A percentile compares a stretch with the other conserved stretches of the same genome.
These are phyloP conservation scores for Begonia loranthoides DNA, from an alignment of 306 rosid genomes.

Conservation along the genomic window DNA sequence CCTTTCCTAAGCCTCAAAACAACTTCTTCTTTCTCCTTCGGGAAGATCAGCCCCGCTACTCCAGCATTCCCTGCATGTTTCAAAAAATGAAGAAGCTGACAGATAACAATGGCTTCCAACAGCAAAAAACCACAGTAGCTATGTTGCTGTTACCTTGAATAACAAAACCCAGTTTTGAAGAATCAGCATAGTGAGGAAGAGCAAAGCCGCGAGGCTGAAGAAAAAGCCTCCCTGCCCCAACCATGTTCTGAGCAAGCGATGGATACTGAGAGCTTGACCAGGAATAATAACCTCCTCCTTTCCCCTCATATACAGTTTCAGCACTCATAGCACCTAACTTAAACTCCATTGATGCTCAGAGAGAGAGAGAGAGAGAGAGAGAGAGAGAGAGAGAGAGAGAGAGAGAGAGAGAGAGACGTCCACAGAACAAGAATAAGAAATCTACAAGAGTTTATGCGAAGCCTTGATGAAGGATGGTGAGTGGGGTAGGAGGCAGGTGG, in stretches of 20 bases:
- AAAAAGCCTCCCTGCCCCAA: slow-evolving; percentile 36
- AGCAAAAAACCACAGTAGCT: no score
- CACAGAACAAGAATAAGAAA: no score
- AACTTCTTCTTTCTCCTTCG: slow-evolving; percentile 16
- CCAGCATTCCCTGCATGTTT: slow-evolving; percentile 15
- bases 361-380: no score
- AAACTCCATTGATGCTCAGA: neutral
- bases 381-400: no score
- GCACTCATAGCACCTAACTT: neutral
- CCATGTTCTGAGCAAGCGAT: slow-evolving; percentile 15
- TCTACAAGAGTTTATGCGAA: no score
- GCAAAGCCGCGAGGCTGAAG: slow-evolving; percentile 49
- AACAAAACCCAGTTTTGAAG: slow-evolving; percentile 38
- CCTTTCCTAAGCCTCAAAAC: slow-evolving; percentile 38
- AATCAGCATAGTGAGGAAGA: slow-evolving; percentile 56
- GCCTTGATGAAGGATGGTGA: no score
- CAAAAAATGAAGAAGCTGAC: no score
- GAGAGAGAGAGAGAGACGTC: no score
- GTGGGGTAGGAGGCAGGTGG: no score
- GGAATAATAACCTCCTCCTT: slow-evolving; percentile 45
- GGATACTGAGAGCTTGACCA: slow-evolving; percentile 38
- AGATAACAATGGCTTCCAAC: no score
- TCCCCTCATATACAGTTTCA: slow-evolving; percentile 22
- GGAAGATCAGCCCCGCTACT: slow-evolving; percentile 31
- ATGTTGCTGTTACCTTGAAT: slow-evolving; percentile 22